Base-by-base conservation (phyloP, 768 basidiomycete species). In the Gautieria morchelliformis region DNA sequence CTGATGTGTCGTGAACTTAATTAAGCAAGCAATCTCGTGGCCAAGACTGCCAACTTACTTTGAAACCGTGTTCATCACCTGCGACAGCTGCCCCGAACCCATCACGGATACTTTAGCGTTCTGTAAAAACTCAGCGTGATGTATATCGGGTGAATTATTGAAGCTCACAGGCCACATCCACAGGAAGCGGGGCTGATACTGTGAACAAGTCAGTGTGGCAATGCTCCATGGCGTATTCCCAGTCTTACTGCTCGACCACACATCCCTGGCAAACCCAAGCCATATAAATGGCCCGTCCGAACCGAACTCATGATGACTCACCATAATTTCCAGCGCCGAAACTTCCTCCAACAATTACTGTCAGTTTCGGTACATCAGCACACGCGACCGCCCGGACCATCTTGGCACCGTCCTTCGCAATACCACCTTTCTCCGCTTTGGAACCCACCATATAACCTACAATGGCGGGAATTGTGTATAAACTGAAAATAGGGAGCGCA, bases 311-410 rank as follows among this genome's bases (percentile, higher is more conserved):
- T 6, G 58, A 27, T 6, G 8, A 63, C 79, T 49, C 58, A 88
- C 91, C 93, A 64, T 97, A 97, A 70, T 94, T 96, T 5, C 93
- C 93, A 6, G 94, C 93, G 27, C 93, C 93, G 67, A 92, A 95
- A 67, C 89, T 92, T 47, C 93, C 93, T 17, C 93, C 93, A 24
- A 95, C 87, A 50, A 96, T 75, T 30, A 96, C 89, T 0, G 93
- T 96, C 59, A 95, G 75, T 71, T 97, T 97, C 14, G 94, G 93
- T 7, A 95, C 92, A 62, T 95, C 87, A 17, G 92, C 91, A 62
- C 92, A 92, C 5, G 92, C 91, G 17, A 94, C 92, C 6, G 92
- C 91, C 45, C 93, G 84, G 63, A 97, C 93, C 90, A 97, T 94
- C 77, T 96, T 96, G 7, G 93, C 93, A 40, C 89, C 89, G 66